A percentile compares a stretch with the other conserved stretches of the same genome.
phyloP scores from a whole-genome alignment of 2,329 filamentous ascomycete genomes.

The Calonectria honghensis region DNA sequence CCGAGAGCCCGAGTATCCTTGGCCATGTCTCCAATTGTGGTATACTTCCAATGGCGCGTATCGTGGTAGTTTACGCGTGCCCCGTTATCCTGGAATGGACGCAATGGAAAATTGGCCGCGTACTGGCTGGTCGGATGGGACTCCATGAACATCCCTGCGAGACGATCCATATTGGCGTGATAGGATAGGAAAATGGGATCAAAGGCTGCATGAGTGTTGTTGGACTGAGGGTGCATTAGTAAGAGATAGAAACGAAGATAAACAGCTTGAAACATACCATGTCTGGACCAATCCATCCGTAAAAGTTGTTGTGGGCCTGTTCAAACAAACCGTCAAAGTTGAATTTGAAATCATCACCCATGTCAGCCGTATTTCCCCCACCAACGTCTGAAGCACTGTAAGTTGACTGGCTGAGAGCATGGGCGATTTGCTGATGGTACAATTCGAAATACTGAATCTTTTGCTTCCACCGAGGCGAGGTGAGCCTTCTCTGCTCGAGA shows the following conservation, averaged over 20 bases:
- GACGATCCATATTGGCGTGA: slow-evolving; percentile 40
- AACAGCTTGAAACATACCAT: slow-evolving; percentile 16
- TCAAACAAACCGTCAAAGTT: slow-evolving; percentile 39
- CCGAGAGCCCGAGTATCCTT: slow-evolving; percentile 33
- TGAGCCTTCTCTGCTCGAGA: not conserved
- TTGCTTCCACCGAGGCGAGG: slow-evolving; percentile 10
- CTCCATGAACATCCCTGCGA: slow-evolving; percentile 28
- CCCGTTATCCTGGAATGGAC: slow-evolving; percentile 33
- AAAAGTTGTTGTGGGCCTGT: slow-evolving; percentile 37
- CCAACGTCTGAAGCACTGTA: not conserved
- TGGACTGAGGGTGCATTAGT: slow-evolving; percentile 10
- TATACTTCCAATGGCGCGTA: slow-evolving; percentile 29
- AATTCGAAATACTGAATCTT: slow-evolving; percentile 29
- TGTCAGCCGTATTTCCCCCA: slow-evolving; percentile 10
- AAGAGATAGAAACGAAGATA: not conserved
- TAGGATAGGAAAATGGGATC: slow-evolving; percentile 41
- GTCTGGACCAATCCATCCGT: slow-evolving; percentile 37
- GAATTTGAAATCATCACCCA: slow-evolving; percentile 15
- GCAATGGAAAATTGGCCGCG: slow-evolving; percentile 31
- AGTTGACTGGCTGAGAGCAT: slow-evolving; percentile 9
- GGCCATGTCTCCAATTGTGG: slow-evolving; percentile 36
- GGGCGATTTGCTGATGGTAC: slow-evolving; percentile 31
- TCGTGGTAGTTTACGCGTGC: slow-evolving; percentile 23
- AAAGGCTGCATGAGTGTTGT: slow-evolving; percentile 34
- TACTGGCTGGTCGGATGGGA: slow-evolving; percentile 30